Conservation (phyloP, 345 rosid species). For the Nasturtium officinale region DNA sequence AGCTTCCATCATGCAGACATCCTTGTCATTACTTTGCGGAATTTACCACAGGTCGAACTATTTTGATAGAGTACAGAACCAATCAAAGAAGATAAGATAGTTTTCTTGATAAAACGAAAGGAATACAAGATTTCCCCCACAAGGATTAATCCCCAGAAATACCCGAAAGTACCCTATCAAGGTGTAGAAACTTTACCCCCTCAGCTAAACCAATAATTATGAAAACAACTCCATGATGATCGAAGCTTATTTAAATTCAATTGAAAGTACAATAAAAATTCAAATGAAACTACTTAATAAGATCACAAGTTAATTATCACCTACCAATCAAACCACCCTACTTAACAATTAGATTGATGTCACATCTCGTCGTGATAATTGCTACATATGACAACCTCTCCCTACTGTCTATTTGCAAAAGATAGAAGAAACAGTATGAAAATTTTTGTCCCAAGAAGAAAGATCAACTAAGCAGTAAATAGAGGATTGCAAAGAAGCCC, state of each 20-base stretch:
- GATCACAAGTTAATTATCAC: constrained; percentile 13
- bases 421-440: not conserved
- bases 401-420: constrained; percentile 17
- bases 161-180: not conserved
- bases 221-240: not conserved
- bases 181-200: not conserved
- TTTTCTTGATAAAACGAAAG: not conserved
- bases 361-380: constrained; percentile 6
- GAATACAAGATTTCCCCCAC: not conserved
- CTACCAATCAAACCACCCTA: constrained; percentile 4
- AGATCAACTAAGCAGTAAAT: constrained; percentile 1
- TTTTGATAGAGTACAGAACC: not conserved
- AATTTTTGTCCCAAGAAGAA: not conserved
- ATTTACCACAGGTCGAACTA: not conserved
- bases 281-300: constrained; percentile 5
- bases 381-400: not conserved
- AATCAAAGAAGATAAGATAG: not conserved
- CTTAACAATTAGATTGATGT: not conserved
- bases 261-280: not conserved
- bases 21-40: not conserved
- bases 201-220: not conserved
- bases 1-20: not conserved
- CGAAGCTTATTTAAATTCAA: not conserved
- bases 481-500: not conserved
- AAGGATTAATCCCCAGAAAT: not conserved